Base-by-base conservation (phyloP, 345 rosid species). In the Angophora floribunda region DNA sequence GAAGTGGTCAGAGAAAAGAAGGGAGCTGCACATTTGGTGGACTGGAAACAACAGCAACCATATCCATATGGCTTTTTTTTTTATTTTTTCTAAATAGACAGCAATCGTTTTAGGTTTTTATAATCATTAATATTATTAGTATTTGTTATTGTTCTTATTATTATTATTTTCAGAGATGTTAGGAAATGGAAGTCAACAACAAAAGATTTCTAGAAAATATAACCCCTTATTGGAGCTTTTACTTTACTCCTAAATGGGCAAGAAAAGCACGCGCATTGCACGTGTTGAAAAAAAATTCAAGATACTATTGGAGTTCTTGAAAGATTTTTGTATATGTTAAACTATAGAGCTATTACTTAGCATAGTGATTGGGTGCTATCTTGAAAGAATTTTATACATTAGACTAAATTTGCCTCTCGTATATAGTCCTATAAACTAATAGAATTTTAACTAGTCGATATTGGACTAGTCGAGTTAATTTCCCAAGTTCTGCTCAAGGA, bases 341-440 rank as follows among this genome's bases (percentile, higher is more conserved):
- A n/a, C 1, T 63, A 63, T 63, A n/a, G 41, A n/a, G 36, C 30
- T 6, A 13, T 63, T 28, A 13, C 17, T 63, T 14, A 63, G 5
- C n/a, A 13, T n/a, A 63, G 75, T 63, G 41, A 63, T n/a, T 7
- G 5, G 36, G 7, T n/a, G 1, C 16, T n/a, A 63, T 63, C 15
- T 0, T n/a, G 19, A 63, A 36, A 1, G 5, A n/a, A 63, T 4
- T n/a, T 14, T n/a, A 14, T 5, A 13, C 41, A 63, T n/a, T 0
- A 14, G 0, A 67, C 7, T 32, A 0, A 30, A 32, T 67, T 67
- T 1, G 7, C 12, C 44, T 32, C 7, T 32, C 14, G 5, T 19
- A 17, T 9, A 36, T 75, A 17, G 22, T 36, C 47, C 2, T 1
- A 2, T 75, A 26, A 19, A 41, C 7, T 4, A 17, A 19, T 75